Percentiles rank a stretch among this genome's conserved stretches.
Conservation (phyloP, 2,329 filamentous ascomycete genomes). For the Pseudocercospora vitis region DNA sequence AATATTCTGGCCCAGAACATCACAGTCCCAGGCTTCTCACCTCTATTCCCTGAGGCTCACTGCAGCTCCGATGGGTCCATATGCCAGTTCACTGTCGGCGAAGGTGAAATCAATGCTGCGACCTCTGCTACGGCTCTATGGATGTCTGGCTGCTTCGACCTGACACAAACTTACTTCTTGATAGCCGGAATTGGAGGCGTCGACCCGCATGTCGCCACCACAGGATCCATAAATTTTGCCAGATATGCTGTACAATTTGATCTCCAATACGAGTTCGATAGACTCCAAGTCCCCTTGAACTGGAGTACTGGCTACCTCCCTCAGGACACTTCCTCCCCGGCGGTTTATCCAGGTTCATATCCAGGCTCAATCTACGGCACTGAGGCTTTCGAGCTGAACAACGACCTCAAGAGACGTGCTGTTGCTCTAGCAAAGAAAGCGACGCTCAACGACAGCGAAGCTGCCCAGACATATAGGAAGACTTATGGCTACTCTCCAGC, state of each 20-base stretch:
- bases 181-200: conserved; percentile 35
- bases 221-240: conserved; percentile 29
- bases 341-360: conserved; percentile 21
- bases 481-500: conserved; percentile 34
- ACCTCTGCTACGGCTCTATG: conserved; percentile 23
- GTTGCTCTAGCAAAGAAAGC: conserved; percentile 32
- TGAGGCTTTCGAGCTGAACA: conserved; percentile 41
- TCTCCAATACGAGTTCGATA: conserved; percentile 30
- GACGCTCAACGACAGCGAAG: conserved; percentile 34
- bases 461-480: conserved; percentile 35
- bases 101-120: conserved; percentile 38
- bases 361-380: conserved; percentile 38
- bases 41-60: conserved; percentile 48
- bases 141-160: conserved; percentile 26
- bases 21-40: conserved; percentile 35
- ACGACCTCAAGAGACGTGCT: conserved; percentile 33
- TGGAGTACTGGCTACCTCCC: conserved; percentile 30
- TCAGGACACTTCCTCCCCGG: conserved; percentile 25
- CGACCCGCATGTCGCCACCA: conserved; percentile 28
- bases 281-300: conserved; percentile 24
- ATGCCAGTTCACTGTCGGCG: conserved; percentile 67
- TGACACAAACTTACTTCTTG: conserved; percentile 31
- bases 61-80: conserved; percentile 62
- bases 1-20: conserved; percentile 36
- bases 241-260: conserved; percentile 30